Evolutionary conservation across 2,329 filamentous ascomycete species (phyloP).

Genomic region (Exophiala phaeomuriformis): DNA sequence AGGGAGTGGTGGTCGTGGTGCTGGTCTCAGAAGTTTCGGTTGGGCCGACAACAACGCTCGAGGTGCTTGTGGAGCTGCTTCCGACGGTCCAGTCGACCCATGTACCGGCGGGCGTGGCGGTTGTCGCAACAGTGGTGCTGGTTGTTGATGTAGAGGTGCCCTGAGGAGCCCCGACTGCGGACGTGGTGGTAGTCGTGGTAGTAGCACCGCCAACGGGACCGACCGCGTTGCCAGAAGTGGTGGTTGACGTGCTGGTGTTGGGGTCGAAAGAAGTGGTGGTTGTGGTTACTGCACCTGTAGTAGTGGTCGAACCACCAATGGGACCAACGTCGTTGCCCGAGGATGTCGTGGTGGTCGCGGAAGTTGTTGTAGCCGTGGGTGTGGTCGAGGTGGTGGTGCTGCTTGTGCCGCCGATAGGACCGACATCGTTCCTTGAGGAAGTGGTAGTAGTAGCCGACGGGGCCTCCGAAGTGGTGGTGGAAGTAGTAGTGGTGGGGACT

Average conservation of each 20-base stretch:
- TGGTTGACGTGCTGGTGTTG: conserved; percentile 1
- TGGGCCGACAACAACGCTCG: background rate
- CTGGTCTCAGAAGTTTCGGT: background rate
- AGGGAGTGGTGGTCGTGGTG: conserved; percentile 3
- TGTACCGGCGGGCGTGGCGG: background rate
- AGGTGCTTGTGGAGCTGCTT: conserved; percentile 1
- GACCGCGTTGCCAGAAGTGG: conserved; percentile 1
- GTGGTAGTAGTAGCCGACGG: background rate
- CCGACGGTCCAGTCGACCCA: conserved; percentile 12
- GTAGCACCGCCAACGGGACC: conserved; percentile 4
- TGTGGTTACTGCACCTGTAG: background rate
- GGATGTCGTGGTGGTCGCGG: background rate
- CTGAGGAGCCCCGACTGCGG: background rate
- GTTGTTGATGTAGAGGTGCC: too few relatives aligned
- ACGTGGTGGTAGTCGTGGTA: conserved; percentile 1
- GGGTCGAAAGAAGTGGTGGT: background rate
- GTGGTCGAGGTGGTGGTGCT: background rate
- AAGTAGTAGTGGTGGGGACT: conserved; percentile 5
- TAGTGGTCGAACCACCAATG: background rate
- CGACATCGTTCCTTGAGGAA: background rate
- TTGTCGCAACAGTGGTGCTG: background rate
- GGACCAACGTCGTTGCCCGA: background rate
- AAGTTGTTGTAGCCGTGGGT: background rate
- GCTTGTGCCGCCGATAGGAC: conserved; percentile 1
- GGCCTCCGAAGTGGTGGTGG: conserved; percentile 2